Percentiles rank a stretch among this genome's conserved stretches.
These are phyloP conservation scores for Boletus speciosus DNA, from an alignment of 768 basidiomycete species.

Conservation along the genomic window DNA sequence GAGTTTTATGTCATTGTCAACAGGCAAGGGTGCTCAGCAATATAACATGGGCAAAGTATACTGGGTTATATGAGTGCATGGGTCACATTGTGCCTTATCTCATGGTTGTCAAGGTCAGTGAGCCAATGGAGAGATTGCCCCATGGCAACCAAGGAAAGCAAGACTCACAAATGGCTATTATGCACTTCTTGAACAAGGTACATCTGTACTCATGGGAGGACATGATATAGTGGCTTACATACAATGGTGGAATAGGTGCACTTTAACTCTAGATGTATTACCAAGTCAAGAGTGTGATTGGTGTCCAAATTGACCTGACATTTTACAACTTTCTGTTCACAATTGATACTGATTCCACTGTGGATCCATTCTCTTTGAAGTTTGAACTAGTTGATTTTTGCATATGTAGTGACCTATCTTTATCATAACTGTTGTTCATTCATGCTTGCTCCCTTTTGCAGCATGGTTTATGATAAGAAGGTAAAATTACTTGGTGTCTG, in stretches of 20 bases:
- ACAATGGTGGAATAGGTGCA: constrained; percentile 63
- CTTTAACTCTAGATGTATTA: constrained; percentile 97
- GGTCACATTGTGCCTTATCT: constrained; percentile 96
- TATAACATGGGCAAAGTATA: constrained; percentile 99
- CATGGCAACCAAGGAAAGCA: constrained; percentile 98
- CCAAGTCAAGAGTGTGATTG: constrained; percentile 99
- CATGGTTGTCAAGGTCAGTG: constrained; percentile 90
- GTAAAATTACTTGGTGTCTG: constrained; percentile 75
- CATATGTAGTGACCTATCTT: constrained; percentile 50
- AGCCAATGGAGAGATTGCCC: constrained; percentile 86
- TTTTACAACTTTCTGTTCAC: constrained; percentile 97
- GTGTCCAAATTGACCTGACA: constrained; percentile 79
- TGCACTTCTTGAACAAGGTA: constrained; percentile 98
- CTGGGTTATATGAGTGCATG: constrained; percentile 87
- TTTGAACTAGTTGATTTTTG: constrained; percentile 87
- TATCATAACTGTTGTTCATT: background rate
- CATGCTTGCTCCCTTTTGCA: constrained; percentile 29
- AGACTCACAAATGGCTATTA: constrained; percentile 92
- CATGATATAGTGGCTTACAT: background rate
- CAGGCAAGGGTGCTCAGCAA: constrained; percentile 89
- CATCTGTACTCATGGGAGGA: constrained; percentile 3
- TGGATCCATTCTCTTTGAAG: constrained; percentile 64
- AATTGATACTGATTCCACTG: constrained; percentile 93
- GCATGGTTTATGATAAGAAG: constrained; percentile 97
- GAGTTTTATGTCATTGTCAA: constrained; percentile 76